phyloP scores from a whole-genome alignment of 352 stramenopile species.

The Phytophthora lateralis region DNA sequence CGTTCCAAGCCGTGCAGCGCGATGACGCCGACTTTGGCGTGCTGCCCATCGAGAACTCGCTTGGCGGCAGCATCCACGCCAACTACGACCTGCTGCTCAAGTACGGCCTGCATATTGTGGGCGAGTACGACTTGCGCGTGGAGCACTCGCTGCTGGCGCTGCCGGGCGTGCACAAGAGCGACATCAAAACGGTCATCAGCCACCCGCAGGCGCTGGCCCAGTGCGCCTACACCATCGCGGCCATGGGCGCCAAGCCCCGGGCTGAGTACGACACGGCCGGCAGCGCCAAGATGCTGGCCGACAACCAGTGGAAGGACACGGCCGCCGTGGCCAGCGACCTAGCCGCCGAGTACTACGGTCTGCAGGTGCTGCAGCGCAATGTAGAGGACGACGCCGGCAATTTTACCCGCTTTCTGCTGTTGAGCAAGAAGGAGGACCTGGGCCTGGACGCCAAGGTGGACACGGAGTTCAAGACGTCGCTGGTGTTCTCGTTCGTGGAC shows the following conservation, averaged over 20 bases:
- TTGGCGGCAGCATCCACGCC: constrained; percentile 93
- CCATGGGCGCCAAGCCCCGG: constrained; percentile 75
- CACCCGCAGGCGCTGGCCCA: constrained; percentile 97
- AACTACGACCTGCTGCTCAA: constrained; percentile 93
- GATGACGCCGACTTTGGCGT: constrained; percentile 94
- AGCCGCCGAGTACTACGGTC: constrained; percentile 93
- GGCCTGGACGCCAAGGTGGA: constrained; percentile 37
- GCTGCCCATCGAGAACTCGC: constrained; percentile 95
- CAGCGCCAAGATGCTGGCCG: constrained; percentile 96
- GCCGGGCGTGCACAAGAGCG: constrained; percentile 78
- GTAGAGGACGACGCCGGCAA: constrained; percentile 74
- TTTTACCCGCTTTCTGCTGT: constrained; percentile 92
- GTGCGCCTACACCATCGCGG: constrained; percentile 94
- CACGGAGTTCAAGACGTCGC: constrained; percentile 80
- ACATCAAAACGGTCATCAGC: constrained; percentile 96
- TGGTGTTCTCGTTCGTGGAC: constrained; percentile 84
- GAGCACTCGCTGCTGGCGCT: constrained; percentile 94
- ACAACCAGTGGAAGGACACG: constrained; percentile 83
- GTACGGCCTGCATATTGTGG: constrained; percentile 70
- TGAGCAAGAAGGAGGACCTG: constrained; percentile 70
- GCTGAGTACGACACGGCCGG: constrained; percentile 97
- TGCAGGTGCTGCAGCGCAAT: constrained; percentile 82
- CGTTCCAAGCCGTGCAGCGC: constrained; percentile 68
- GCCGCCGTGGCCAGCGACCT: constrained; percentile 96
- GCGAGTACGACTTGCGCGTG: constrained; percentile 74